Evolutionary conservation across 2,329 filamentous ascomycete genomes (phyloP), one percentile per base, ranked within the genome.

Genomic region (Pseudocercospora cruenta): DNA sequence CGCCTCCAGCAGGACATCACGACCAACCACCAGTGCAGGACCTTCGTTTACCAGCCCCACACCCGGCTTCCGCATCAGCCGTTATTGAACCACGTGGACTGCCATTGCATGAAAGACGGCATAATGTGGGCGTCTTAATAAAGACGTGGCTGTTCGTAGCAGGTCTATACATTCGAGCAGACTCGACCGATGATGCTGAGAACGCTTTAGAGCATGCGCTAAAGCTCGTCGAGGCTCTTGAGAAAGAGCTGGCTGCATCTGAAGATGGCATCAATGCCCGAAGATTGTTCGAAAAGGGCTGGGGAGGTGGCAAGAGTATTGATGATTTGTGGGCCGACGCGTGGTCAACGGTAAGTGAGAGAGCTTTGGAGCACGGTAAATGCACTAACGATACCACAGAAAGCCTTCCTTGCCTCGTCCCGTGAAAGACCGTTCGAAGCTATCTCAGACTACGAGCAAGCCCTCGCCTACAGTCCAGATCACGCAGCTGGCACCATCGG

Each of bases 111-210:
- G 82, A 83, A 58, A 82, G 86, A 60, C 84, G 84, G 62, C 85
- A 88, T 65, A 85, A 83, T 16, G 80, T 87, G 12, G 82, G 82
- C 4, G 75, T 89, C 10, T 79, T 99, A 16, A 82, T 93, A 21
- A 90, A 90, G 70, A 89, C 97, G 33, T 99, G 95, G 95, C 83
- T 97, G 8, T 90, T 95, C 76, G 93, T 97, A 67, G 91, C 93
- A 1, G 91, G 91, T 0, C 89, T 98, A 70, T 99, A 98, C 76
- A 88, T 93, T 28, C 87, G 93, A 61, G 92, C 94, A 7, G 87
- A 86, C 8, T 88, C 96, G 82, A 87, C 88, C 63, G 90, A 94
- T 21, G 94, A 98, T 76, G 89, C 91, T 12, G 87, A 87, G 71
- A 91, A 90, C 60, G 93, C 94, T 6, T 87, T 94, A 28, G 85